Evolutionary conservation across 2,329 filamentous ascomycete species (phyloP).

Genomic region (Leptographium galeiforme): DNA sequence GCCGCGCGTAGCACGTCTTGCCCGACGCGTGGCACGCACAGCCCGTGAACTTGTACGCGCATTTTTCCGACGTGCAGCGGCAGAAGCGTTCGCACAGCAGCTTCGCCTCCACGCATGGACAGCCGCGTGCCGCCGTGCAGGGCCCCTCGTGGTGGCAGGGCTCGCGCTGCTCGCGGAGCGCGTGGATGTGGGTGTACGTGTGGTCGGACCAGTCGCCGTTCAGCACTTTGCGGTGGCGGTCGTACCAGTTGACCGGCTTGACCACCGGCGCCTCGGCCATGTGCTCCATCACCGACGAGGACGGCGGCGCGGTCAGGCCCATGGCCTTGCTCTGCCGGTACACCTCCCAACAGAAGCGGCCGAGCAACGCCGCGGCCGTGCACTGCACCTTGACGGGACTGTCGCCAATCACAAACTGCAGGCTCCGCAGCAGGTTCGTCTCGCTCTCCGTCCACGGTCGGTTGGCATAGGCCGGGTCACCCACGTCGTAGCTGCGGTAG

Average conservation of each 20-base stretch:
- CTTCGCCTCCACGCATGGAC: conserved; percentile 46
- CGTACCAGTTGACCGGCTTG: conserved; percentile 40
- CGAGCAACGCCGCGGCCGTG: conserved; percentile 33
- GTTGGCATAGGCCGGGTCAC: conserved; percentile 18
- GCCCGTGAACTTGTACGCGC: conserved; percentile 51
- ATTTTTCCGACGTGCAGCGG: conserved; percentile 43
- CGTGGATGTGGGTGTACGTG: conserved; percentile 40
- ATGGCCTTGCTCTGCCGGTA: conserved; percentile 28
- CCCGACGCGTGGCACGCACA: conserved; percentile 49
- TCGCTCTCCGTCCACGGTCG: conserved; percentile 36
- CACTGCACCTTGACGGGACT: conserved; percentile 33
- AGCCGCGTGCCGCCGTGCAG: conserved; percentile 43
- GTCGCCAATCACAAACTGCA: conserved; percentile 28
- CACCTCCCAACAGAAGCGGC: conserved; percentile 39
- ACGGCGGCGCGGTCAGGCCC: conserved; percentile 19
- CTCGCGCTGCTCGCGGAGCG: conserved; percentile 42
- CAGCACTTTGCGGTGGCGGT: conserved; percentile 40
- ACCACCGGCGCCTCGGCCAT: conserved; percentile 17
- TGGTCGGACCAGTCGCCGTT: conserved; percentile 42
- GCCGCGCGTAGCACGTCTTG: conserved; percentile 40
- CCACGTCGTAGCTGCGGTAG: conserved; percentile 22
- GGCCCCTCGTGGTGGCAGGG: conserved; percentile 58
- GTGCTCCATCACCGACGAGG: conserved; percentile 8
- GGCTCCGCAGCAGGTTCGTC: conserved; percentile 30
- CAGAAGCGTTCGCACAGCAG: conserved; percentile 65